These are phyloP conservation scores for Daldinia sp. DNA, from an alignment of 2,329 filamentous ascomycete genomes.

Conservation along the genomic window DNA sequence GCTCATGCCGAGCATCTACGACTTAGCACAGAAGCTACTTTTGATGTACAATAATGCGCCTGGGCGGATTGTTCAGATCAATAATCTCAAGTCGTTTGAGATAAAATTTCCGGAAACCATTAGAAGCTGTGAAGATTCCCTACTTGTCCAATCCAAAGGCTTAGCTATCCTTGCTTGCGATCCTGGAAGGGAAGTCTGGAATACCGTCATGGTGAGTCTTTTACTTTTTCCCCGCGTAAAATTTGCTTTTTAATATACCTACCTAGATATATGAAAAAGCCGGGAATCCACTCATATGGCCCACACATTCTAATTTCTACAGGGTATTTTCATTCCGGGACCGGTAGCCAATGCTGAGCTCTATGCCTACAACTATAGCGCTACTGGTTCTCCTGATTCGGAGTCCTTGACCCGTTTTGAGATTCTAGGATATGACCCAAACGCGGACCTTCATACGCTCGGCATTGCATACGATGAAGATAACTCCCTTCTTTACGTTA, in stretches of 20 bases:
- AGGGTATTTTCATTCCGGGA: constrained; percentile 45
- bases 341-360: constrained; percentile 44
- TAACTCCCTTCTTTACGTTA: constrained; percentile 49
- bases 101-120: constrained; percentile 49
- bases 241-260: background rate
- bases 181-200: constrained; percentile 50
- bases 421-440: constrained; percentile 38
- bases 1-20: constrained; percentile 15
- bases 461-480: constrained; percentile 51
- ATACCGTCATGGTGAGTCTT: constrained; percentile 50
- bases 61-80: constrained; percentile 36
- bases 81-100: constrained; percentile 39
- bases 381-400: constrained; percentile 30
- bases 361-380: constrained; percentile 51
- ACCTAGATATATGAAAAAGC: background rate
- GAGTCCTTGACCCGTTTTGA: constrained; percentile 39
- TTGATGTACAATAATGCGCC: constrained; percentile 43
- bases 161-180: constrained; percentile 51
- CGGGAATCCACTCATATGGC: background rate
- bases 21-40: background rate
- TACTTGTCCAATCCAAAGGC: constrained; percentile 48
- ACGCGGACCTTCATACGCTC: constrained; percentile 50
- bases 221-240: background rate
- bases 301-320: constrained; percentile 2
- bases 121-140: constrained; percentile 51